Evolutionary conservation across 495 filamentous ascomycete genomes (phyloP), one percentile per base, ranked within the genome.

Genomic region (Penicillium desertorum): DNA sequence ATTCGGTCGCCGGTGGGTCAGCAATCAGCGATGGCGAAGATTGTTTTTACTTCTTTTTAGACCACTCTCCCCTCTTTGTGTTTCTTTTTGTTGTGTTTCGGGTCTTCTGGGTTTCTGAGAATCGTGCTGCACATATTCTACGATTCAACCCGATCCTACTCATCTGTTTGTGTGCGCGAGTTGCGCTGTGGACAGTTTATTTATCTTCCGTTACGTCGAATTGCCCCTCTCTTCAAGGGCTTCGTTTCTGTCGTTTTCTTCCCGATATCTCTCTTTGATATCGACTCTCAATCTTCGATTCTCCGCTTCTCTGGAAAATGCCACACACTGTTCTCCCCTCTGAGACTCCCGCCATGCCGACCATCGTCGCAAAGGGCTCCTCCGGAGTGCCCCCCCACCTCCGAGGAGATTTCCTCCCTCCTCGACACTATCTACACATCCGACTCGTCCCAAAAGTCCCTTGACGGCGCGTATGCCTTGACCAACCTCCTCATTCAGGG

Each of bases 391-490:
- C 88, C 49, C 49, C 89, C 90, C 42, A 82, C 86, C 11, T 69
- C 81, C 55, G 84, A 88, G 56, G 92, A 96, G 63, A 75, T 97
- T 58, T 71, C 84, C 48, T 81, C 85, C 23, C 68, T 96, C 23
- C 79, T 96, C 66, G 76, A 86, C 61, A 86, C 80, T 37, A 83
- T 94, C 60, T 93, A 96, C 78, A 84, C 73, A 32, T 85, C 91
- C 32, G 85, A 91, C 62, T 88, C 88, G 2, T 96, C 94, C 6
- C 86, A 91, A 65, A 83, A 85, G 58, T 95, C 93, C 5, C 84
- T 98, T 52, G 91, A 96, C 70, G 89, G 86, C 65, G 78, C 89
- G 44, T 96, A 97, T 66, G 85, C 84, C 14, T 79, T 98, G 46
- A 87, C 89, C 67, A 88, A 91, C 63, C 71, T 92, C 7, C 76